Percentiles rank a stretch among this genome's conserved stretches.
Conservation (phyloP, 1,284 basidiomycete species). For the Schizophyllum amplum region DNA sequence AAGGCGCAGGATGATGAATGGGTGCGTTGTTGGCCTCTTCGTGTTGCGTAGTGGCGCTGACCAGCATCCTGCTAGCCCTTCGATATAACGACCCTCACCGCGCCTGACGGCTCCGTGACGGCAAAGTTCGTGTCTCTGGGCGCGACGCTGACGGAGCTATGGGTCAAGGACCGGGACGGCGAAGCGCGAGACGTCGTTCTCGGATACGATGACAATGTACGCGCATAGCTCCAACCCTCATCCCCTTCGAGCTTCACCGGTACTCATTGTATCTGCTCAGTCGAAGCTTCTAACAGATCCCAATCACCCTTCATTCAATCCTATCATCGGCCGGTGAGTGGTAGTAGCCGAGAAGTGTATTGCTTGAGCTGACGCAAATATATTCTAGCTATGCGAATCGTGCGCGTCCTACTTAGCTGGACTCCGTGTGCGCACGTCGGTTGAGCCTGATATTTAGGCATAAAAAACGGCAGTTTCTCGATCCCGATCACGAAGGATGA, state of each 20-base stretch:
- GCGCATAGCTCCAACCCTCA: neutral
- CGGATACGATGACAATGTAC: conserved; percentile 43
- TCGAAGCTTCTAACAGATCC: conserved; percentile 32
- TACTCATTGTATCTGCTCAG: neutral
- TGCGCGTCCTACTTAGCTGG: conserved; percentile 16
- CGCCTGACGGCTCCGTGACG: conserved; percentile 43
- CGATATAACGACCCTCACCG: conserved; percentile 36
- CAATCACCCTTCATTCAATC: conserved; percentile 41
- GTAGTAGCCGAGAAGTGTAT: neutral
- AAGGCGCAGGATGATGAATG: neutral
- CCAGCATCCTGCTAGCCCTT: conserved; percentile 29
- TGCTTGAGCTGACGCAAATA: neutral
- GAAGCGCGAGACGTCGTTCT: conserved; percentile 38
- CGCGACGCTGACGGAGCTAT: conserved; percentile 42
- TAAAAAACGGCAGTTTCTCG: conserved; percentile 38
- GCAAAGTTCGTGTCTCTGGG: conserved; percentile 48
- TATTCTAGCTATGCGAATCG: conserved; percentile 35
- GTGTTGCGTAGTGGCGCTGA: neutral
- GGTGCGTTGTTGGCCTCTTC: neutral
- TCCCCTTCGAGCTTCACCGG: neutral
- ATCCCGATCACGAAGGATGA: conserved; percentile 44
- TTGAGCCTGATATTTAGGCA: too few relatives aligned
- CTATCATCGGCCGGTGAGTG: conserved; percentile 37
- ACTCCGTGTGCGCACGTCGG: neutral
- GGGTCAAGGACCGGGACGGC: conserved; percentile 42